Evolutionary conservation across 805 yeast species (phyloP).

Genomic region (Lipomyces orientalis): DNA sequence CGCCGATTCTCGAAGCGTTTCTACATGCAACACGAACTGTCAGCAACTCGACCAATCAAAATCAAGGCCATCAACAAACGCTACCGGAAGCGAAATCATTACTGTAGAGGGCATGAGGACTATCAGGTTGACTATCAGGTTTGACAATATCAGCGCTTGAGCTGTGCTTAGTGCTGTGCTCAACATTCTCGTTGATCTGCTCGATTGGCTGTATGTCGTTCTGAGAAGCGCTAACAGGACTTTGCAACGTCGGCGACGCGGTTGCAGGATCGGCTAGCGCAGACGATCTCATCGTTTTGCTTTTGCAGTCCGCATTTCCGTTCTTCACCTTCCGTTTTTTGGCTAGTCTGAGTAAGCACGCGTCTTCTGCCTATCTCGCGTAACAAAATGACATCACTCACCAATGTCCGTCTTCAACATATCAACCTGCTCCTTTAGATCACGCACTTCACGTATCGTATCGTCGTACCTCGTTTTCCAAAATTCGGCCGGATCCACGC

Average conservation of each 20-base stretch:
- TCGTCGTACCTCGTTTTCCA: slow-evolving; percentile 26
- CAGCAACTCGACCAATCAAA: neutral
- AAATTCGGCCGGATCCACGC: slow-evolving; percentile 24
- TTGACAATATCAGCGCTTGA: neutral
- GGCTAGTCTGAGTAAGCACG: neutral
- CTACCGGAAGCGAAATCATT: neutral
- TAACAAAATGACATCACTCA: neutral
- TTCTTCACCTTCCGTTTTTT: neutral
- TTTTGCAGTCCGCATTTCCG: neutral
- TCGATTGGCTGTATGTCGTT: neutral
- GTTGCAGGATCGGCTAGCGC: neutral
- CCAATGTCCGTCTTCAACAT: neutral
- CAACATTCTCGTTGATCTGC: neutral
- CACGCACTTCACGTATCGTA: slow-evolving; percentile 11
- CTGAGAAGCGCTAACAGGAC: neutral
- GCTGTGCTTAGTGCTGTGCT: neutral
- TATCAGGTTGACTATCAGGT: neutral
- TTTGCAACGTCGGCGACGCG: neutral
- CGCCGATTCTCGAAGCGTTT: neutral
- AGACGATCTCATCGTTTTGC: neutral
- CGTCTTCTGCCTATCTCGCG: neutral
- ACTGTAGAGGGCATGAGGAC: neutral
- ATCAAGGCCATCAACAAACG: neutral
- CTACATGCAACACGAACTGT: neutral
- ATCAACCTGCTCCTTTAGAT: neutral